These are phyloP conservation scores for Carpinus fangiana DNA, from an alignment of 306 rosid species.

Conservation along the genomic window DNA sequence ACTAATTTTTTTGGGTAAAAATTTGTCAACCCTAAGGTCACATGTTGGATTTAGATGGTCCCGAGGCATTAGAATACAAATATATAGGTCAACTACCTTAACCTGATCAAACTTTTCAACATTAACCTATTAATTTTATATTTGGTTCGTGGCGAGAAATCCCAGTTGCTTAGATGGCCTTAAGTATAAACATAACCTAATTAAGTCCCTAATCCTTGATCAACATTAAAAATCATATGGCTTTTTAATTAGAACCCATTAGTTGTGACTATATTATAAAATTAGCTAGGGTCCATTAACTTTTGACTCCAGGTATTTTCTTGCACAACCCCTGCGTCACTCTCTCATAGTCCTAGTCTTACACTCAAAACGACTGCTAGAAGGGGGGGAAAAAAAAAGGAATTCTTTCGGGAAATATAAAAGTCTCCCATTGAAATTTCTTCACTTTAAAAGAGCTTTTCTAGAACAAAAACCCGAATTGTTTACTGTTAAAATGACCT, in stretches of 20 bases:
- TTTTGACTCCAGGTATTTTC: background rate
- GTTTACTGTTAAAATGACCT: background rate
- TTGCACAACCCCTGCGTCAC: background rate
- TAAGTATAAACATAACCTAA: no score
- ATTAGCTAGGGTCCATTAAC: background rate
- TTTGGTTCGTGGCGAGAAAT: no score
- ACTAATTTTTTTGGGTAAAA: no score
- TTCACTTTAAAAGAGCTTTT: background rate
- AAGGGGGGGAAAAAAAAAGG: no score
- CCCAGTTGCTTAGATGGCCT: no score
- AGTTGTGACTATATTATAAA: background rate
- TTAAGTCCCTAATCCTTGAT: background rate
- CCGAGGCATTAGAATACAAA: no score
- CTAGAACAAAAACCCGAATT: background rate
- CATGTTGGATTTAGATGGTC: no score
- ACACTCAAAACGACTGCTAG: background rate
- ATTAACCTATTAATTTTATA: no score
- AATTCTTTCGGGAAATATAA: background rate
- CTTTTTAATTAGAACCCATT: background rate
- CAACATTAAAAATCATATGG: background rate
- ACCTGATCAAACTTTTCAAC: no score
- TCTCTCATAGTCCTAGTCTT: background rate
- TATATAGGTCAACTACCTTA: no score
- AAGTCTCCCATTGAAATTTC: background rate
- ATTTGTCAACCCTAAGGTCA: no score